Base-by-base conservation (phyloP, 495 filamentous ascomycete genomes). In the Podospora sp. region DNA sequence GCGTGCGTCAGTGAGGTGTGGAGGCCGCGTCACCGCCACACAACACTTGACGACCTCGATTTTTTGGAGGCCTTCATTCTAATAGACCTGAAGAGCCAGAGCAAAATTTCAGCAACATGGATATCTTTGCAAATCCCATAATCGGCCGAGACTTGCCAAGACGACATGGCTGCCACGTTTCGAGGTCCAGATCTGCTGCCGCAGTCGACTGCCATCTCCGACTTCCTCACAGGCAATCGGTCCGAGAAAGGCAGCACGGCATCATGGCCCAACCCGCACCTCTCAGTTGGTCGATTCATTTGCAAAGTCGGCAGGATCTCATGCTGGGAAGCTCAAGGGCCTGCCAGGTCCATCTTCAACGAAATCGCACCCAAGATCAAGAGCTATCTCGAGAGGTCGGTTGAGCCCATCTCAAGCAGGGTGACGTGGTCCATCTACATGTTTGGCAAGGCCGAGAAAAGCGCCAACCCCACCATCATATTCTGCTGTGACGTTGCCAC, bases 381-480 rank as follows among this genome's bases (percentile, higher is more conserved):
- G 20, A 22, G 53, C 9, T 35, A 64, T 29, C 62, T 64, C 5
- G 62, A 64, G 18, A 26, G 62, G n/a, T 52, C 20, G 22, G 50
- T 64, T 5, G 62, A 64, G 25, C 62, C 62, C 18, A 64, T 64
- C 27, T 64, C 62, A 12, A 56, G 49, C 62, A 53, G 62, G 62
- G 62, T 64, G 1, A 64, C 62, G 9, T 64, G 62, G 62, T 64
- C 62, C 22, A 56, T 64, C 18, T 64, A 35, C 50, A 64, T 64
- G 62, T 35, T 64, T 20, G 62, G 62, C 24, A 64, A 64, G 18
- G 12, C 26, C n/a, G 40, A 26, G 8, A 56, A 56, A 22, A 8
- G 26, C 20, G 49, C 62, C 50, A 64, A 36, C 26, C 62, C 62
- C 7, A 64, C 62, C 25, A 64, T 64, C 24, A 20, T 64, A 1